Evolutionary conservation across 352 stramenopile species (phyloP).

Genomic region (Thalassiosira exigua): DNA sequence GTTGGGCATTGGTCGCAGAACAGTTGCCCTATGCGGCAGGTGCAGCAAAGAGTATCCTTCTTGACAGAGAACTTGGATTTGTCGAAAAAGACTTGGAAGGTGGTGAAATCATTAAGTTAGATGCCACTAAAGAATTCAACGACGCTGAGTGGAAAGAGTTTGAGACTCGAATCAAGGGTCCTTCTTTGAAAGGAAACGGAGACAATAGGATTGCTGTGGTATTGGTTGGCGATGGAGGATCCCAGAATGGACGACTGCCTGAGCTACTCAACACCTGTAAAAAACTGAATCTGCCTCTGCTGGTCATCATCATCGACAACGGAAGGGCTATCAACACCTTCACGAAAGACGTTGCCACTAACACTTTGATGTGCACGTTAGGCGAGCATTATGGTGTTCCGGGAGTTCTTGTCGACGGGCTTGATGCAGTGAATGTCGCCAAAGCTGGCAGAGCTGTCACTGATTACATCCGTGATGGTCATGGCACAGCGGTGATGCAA

Average conservation of each 20-base stretch:
- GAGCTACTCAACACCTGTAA: constrained; percentile 88
- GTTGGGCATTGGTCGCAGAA: constrained; percentile 89
- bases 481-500: constrained; percentile 88
- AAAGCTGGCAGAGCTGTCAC: constrained; percentile 87
- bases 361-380: constrained; percentile 86
- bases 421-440: constrained; percentile 86
- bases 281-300: constrained; percentile 89
- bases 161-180: constrained; percentile 68
- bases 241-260: constrained; percentile 88
- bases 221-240: constrained; percentile 89
- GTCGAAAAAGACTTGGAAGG: constrained; percentile 72
- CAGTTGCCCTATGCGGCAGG: constrained; percentile 88
- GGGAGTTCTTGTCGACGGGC: constrained; percentile 87
- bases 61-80: constrained; percentile 86
- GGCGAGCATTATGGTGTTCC: constrained; percentile 88
- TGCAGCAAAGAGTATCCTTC: constrained; percentile 87
- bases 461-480: constrained; percentile 88
- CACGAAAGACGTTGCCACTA: constrained; percentile 88
- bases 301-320: constrained; percentile 91
- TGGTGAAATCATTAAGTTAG: constrained; percentile 70
- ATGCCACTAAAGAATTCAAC: constrained; percentile 63
- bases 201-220: constrained; percentile 89
- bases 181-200: constrained; percentile 38
- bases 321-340: constrained; percentile 91
- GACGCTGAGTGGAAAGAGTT: constrained; percentile 81